phyloP scores from a whole-genome alignment of 805 yeast genomes.

The Teunomyces tritomae region DNA sequence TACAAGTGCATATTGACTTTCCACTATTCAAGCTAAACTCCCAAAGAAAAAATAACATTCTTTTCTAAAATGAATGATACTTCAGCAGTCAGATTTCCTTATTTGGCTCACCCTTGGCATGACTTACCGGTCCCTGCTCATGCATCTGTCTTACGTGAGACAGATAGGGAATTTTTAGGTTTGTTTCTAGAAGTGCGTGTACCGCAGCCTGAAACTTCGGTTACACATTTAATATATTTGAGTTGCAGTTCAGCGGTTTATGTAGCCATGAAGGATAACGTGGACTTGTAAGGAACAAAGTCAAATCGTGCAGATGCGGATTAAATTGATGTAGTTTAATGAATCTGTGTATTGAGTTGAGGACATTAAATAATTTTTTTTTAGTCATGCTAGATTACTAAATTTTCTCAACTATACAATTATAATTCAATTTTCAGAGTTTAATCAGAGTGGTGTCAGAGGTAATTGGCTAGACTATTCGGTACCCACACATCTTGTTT shows the following conservation, averaged over 20 bases:
- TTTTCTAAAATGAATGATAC: background rate
- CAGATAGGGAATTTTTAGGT: background rate
- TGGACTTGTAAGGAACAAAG: conserved; percentile 1
- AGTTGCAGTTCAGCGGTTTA: background rate
- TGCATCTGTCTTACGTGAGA: background rate
- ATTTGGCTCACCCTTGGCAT: background rate
- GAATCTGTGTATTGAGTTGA: background rate
- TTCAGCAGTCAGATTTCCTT: background rate
- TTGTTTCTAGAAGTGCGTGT: background rate
- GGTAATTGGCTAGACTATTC: background rate
- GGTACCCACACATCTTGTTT: background rate
- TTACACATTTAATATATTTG: background rate
- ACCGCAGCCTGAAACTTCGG: background rate
- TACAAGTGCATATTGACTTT: background rate
- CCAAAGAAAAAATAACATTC: background rate
- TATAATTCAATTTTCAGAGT: conserved; percentile 2
- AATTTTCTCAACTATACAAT: conserved; percentile 4
- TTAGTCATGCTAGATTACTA: conserved; percentile 3
- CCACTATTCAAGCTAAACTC: background rate
- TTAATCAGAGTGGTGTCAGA: conserved; percentile 2
- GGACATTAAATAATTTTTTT: conserved; percentile 3
- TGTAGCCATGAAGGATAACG: background rate
- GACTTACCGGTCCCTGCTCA: background rate
- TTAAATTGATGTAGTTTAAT: background rate
- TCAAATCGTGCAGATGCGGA: conserved; percentile 1